Evolutionary conservation across 1,284 basidiomycete genomes (phyloP), one percentile per base, ranked within the genome.

Genomic region (Golubevia sp.): DNA sequence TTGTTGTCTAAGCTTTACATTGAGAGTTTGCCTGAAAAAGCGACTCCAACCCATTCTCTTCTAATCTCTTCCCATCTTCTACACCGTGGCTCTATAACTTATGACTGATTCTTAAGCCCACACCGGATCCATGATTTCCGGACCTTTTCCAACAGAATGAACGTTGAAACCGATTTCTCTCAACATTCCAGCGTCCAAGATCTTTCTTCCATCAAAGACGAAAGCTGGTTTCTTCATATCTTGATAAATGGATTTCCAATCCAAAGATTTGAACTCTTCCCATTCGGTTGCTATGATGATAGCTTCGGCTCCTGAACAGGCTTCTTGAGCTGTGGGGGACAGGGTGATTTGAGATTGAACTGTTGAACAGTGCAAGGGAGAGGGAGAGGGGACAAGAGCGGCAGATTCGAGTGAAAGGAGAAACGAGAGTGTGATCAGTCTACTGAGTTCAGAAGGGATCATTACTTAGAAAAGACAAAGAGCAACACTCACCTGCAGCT

Each of bases 141-240:
- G 56, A 8, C 81, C 83, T 55, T 76, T 71, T 2, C 85, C 85
- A 51, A 86, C 85, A 13, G 76, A 73, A 60, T 84, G 78, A 44
- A 96, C 96, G 86, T 91, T 92, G 90, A 98, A 99, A 53, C 96
- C 96, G 77, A 98, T 96, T 82, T 89, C 84, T 74, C 89, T 88
- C 67, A 99, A 87, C 83, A 88, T 88, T 61, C 90, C 89, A 13
- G 89, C 89, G 83, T 98, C 91, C 60, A 97, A 87, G 76, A 98
- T 86, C 64, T 93, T 86, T 49, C 94, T 88, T 2, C 94, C 94
- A 79, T 99, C 96, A 79, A 98, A 98, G 11, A 85, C 69, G 48
- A 84, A 82, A 2, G 84, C 84, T 26, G 96, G 96, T 88, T 98
- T 97, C 83, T 91, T 92, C 93, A 98, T 97, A 77, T 88, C 86